Evolutionary conservation across 148 eudicot species (phyloP), one percentile per base, ranked within the genome.

Genomic region (Suaeda aralocaspica): DNA sequence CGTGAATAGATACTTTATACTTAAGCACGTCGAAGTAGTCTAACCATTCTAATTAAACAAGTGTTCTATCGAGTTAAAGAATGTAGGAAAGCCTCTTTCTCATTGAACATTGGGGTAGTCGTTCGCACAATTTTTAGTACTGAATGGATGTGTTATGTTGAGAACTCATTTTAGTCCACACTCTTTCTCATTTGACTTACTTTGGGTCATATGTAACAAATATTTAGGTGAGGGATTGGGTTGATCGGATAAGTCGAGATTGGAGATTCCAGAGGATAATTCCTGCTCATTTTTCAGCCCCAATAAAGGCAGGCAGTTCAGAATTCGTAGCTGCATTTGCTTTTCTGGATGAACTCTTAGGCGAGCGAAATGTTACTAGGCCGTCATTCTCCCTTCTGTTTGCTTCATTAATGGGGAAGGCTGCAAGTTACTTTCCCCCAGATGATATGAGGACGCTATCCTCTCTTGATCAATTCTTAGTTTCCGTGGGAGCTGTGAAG

Each of bases 401-500:
- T 65, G n/a, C 90, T 14, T 87, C 97, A 29, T 66, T 94, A 28
- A 76, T 94, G 87, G 99, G 99, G 41, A 94, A 85, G 60, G 93
- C 99, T 15, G 89, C 88, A 42, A 89, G 93, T 77, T 94, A 91
- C 77, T 94, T 94, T 67, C 97, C 99, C 21, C 97, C 97, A 0
- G 99, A 94, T 71, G 99, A 94, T 70, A 94, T 94, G 99, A 91
- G 80, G 83, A 94, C 99, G 26, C 72, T 94, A 25, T 91, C 99
- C 5, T 91, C 97, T 39, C 96, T 94, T 41, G 99, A 94, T 63
- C 82, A 91, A 77, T 91, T 94, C 68, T 74, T 94, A 77, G 99
- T 94, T 72, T 94, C 97, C 0, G 88, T 94, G 19, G 97, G 99
- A 75, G 99, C 88, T 25, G 99, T 94, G 25, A 94, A 91, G 84